Percentiles rank a stretch among this genome's conserved stretches.
phyloP scores from a whole-genome alignment of 2,329 filamentous ascomycete species.

The Fusarium nisikadoi region DNA sequence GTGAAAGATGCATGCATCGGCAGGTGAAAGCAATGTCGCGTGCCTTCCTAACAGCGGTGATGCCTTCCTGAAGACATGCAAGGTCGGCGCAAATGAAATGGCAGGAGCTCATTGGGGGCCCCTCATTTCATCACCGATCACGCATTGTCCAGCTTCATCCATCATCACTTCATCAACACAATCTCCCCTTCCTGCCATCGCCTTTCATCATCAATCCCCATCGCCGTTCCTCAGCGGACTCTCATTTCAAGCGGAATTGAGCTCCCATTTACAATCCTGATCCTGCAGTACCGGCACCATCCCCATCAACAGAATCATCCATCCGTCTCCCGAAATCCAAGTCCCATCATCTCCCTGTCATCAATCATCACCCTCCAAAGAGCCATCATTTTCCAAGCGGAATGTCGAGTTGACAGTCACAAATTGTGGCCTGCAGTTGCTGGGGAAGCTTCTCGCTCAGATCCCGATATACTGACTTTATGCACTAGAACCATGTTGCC shows the following conservation, averaged over 20 bases:
- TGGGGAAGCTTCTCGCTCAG: neutral
- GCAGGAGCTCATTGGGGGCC: neutral
- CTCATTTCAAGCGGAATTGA: neutral
- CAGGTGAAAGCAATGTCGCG: neutral
- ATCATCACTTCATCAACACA: neutral
- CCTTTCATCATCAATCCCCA: neutral
- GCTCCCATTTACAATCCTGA: neutral
- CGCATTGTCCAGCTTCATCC: neutral
- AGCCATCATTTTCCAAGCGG: neutral
- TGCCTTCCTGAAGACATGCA: neutral
- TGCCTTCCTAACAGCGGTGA: neutral
- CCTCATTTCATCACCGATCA: neutral
- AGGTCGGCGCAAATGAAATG: neutral
- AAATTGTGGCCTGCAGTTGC: neutral
- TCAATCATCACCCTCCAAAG: accelerated
- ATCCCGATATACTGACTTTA: neutral
- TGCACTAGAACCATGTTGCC: neutral
- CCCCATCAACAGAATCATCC: neutral
- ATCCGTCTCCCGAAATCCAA: too few relatives aligned
- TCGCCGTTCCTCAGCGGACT: neutral
- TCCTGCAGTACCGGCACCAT: neutral
- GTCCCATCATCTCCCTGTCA: neutral
- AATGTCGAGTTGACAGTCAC: accelerated
- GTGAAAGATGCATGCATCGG: neutral
- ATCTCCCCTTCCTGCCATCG: neutral